These are phyloP conservation scores for Phylloporus arenicola DNA, from an alignment of 768 basidiomycete genomes.

Conservation along the genomic window DNA sequence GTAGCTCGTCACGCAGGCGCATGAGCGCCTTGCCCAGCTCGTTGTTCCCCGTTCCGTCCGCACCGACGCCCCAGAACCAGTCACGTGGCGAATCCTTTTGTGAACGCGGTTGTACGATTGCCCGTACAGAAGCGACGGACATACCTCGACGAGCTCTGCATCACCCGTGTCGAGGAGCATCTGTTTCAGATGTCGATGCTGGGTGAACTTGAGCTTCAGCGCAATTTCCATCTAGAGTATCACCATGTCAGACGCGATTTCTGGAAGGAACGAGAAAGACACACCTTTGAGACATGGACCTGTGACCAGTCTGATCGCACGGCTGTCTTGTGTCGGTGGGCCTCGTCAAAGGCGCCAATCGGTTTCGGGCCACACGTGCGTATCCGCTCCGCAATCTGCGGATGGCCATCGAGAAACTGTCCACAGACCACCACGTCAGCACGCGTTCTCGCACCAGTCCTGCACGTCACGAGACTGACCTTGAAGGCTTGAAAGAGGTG, in stretches of 20 bases:
- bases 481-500: constrained; percentile 78
- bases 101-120: background rate
- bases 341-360: constrained; percentile 59
- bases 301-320: constrained; percentile 61
- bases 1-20: constrained; percentile 52
- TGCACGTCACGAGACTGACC: constrained; percentile 27
- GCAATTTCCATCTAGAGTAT: constrained; percentile 54
- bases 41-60: constrained; percentile 60
- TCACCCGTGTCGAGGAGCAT: constrained; percentile 63
- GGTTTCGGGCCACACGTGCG: constrained; percentile 58
- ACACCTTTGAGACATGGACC: constrained; percentile 59
- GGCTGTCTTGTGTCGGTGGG: constrained; percentile 59
- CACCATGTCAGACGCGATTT: background rate
- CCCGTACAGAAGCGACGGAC: constrained; percentile 1
- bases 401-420: constrained; percentile 57
- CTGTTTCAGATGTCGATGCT: constrained; percentile 52
- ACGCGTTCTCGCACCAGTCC: background rate
- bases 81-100: constrained; percentile 67
- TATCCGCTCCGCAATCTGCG: constrained; percentile 64
- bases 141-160: constrained; percentile 63
- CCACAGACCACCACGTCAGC: constrained; percentile 1
- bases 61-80: constrained; percentile 71
- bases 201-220: constrained; percentile 63
- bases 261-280: background rate
- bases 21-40: constrained; percentile 69